Base-by-base conservation (phyloP, 805 yeast genomes). In the Candida morakotiae region DNA sequence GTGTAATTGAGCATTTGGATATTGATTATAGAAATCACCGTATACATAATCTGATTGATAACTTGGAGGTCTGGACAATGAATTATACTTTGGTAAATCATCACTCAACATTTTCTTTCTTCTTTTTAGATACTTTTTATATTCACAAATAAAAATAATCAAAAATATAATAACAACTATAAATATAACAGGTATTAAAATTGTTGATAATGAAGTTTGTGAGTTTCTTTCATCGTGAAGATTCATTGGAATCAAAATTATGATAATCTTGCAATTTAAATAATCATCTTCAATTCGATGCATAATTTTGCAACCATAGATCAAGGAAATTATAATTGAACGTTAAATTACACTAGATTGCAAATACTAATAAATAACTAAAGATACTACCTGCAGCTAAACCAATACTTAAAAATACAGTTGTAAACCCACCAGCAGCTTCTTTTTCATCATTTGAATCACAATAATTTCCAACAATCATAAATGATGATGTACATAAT, bases 401-500 rank as follows among this genome's bases (percentile, higher is more conserved):
- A 0, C 96, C 96, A 9, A 79, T 53, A 39, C 89, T 80, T 35
- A 89, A 73, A 46, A 87, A 79, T 16, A 89, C 77, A 1, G 87
- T 79, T 31, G 95, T 81, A 55, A 89, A 85, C 3, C 97, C 97
- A 31, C 96, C 96, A 1, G 98, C 96, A 0, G 96, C 96, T 41
- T 86, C 87, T 55, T 79, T 80, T 51, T 87, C 91, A 15, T 72
- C 71, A 23, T 79, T 86, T 1, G 71, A 69, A 22, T 76, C 82
- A 37, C 78, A 64, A 40, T 69, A 72, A 13, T 69, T 64, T 0
- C 84, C 81, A 2, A 87, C 83, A 32, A 71, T 72, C 83, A 87
- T 85, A 61, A 91, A 87, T 39, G 87, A 75, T 19, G 87, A 75
- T 5, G 95, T 81, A 36, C 84, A 73, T 20, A 85, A 67, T 48